Base-by-base conservation (phyloP, 139 green algal genomes). In the Micractinium sp. region DNA sequence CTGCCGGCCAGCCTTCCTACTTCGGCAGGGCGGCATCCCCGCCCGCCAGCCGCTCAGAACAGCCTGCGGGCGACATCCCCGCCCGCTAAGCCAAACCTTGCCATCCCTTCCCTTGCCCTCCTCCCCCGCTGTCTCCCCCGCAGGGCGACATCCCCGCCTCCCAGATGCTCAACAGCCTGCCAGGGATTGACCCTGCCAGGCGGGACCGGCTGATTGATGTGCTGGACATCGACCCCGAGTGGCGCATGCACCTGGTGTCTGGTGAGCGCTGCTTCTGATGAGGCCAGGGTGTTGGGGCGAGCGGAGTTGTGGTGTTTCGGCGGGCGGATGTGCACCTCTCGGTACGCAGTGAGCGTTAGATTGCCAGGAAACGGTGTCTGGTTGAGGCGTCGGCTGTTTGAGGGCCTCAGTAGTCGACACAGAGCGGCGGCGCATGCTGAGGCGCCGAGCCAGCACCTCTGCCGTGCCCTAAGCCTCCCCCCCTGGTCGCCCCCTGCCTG, bases 71-170 rank as follows among this genome's bases (percentile, higher is more conserved):
- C 0, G 16, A 23, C 18, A n/a, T n/a, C n/a, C n/a, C n/a, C n/a
- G n/a, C n/a, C n/a, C n/a, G n/a, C n/a, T n/a, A n/a, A n/a, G n/a
- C n/a, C n/a, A n/a, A n/a, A 61, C 4, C 77, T 25, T 73, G 5
- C 23, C 60, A 23, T 14, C 35, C 22, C 3, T 29, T 53, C 53
- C 3, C 13, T 31, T 33, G 12, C 14, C 33, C 61, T 78, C 53
- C 35, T 35, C 13, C 82, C n/a, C 56, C 5, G 20, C 56, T 75
- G 56, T 56, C 0, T 16, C 56, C 20, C 36, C 61, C 84, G 74
- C 90, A 96, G 91, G 97, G 96, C 31, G 97, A 99, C 90, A 98
- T 99, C 89, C 94, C 96, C 25, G 97, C 97, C 0, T 66, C 81
- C 1, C 84, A 96, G 67, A 99, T 99, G 96, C 95, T 99, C 31